phyloP scores from a whole-genome alignment of 345 rosid genomes.

The Luvunga scandens region DNA sequence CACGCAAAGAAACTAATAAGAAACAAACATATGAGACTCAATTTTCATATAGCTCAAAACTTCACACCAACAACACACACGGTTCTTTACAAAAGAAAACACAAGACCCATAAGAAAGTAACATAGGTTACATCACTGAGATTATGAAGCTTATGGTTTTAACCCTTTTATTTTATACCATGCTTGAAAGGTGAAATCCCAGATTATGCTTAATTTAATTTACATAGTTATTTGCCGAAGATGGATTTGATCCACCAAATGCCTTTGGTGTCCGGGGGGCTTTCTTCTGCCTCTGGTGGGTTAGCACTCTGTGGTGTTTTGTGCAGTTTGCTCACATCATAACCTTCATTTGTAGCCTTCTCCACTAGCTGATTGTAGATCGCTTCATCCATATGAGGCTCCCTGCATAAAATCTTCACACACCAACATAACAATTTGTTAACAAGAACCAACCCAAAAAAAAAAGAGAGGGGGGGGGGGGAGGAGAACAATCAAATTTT shows the following conservation, averaged over 20 bases:
- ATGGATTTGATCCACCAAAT: conserved; percentile 87
- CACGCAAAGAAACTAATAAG: background rate
- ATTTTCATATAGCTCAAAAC: background rate
- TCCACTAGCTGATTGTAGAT: conserved; percentile 53
- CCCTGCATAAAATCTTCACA: conserved; percentile 69
- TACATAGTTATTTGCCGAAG: conserved; percentile 43
- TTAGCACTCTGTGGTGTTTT: conserved; percentile 68
- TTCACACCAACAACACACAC: background rate
- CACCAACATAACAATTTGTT: background rate
- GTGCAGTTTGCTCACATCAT: conserved; percentile 72
- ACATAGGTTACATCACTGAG: too few species aligned
- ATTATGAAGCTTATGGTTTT: too few species aligned
- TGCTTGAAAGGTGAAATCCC: background rate
- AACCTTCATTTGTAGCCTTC: conserved; percentile 61
- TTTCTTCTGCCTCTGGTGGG: conserved; percentile 52
- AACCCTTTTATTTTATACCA: background rate
- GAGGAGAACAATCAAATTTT: background rate
- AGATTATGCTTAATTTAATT: background rate
- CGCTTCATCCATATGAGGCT: conserved; percentile 54
- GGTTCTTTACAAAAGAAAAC: background rate
- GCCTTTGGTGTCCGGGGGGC: conserved; percentile 67
- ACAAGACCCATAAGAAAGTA: background rate
- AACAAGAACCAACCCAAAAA: background rate
- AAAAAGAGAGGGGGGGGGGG: too few species aligned
- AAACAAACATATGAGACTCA: background rate